Base-by-base conservation (phyloP, 306 rosid species). In the Heteromeles arbutifolia region DNA sequence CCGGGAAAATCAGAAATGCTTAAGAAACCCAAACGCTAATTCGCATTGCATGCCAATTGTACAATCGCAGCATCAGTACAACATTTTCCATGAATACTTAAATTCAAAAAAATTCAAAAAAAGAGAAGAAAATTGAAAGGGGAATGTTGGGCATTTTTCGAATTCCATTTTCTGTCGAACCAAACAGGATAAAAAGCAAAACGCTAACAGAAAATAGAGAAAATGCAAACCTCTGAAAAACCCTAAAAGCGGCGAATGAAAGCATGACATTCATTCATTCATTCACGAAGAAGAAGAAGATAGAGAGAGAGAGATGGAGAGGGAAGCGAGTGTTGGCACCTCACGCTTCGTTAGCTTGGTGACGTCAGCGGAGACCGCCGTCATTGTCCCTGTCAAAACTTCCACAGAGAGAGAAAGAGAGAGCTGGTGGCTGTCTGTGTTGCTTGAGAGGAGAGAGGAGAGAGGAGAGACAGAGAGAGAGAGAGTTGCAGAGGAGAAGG, bases 281-380 rank as follows among this genome's bases (percentile, higher is more conserved):
- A 43, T 44, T 62, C 44, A 74, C 15, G 32, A 44, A 25, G 25
- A 54, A 13, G 65, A 72, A 37, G 21, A 32, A 8, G 24, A 9
- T 21, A 37, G 21, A 15, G 53, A 48, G 3, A 5, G 54, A 15
- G 8, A 5, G 54, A 0, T 6, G 0, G 54, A 4, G 54, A 21
- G 76, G 67, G 15, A 14, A 15, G 57, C 21, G 73, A 44, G 73
- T 69, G 68, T 73, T 5, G 70, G 61, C 54, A 74, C 77, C 77
- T 74, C 77, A 11, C 61, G 77, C 69, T 62, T 74, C 14, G 77
- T 37, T 5, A 74, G 77, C 77, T 62, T 62, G 45, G 70, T 63
- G 70, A 62, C 77, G 70, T 74, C 77, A 62, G 77, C 61, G 14
- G 77, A 74, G 61, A 63, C 77, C 15, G 77, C 77, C 44, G 77